These are phyloP conservation scores for Lactarius tabidus DNA, from an alignment of 768 basidiomycete species.

Conservation along the genomic window DNA sequence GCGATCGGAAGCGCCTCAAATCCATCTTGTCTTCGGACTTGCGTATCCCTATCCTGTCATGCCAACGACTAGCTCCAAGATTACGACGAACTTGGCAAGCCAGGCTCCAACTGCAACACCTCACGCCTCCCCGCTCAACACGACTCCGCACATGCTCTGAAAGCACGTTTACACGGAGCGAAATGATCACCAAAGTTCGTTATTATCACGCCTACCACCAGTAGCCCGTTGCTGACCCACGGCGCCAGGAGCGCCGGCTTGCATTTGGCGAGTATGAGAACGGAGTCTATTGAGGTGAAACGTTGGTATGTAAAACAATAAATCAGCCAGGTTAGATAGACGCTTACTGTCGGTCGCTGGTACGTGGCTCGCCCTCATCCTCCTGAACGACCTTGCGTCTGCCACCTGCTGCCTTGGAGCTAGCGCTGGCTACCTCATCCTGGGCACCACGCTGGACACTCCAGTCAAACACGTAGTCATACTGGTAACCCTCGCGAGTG, in stretches of 20 bases:
- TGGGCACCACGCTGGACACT: slow-evolving; percentile 79
- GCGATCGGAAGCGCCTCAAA: slow-evolving; percentile 18
- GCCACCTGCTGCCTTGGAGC: slow-evolving; percentile 58
- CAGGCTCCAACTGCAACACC: slow-evolving; percentile 33
- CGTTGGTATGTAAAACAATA: slow-evolving; percentile 22
- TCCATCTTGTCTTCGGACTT: slow-evolving; percentile 23
- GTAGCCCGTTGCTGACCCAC: slow-evolving; percentile 42
- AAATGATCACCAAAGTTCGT: slow-evolving; percentile 44
- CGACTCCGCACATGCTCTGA: slow-evolving; percentile 42
- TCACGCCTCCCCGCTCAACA: slow-evolving; percentile 44
- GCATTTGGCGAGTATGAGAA: slow-evolving; percentile 81
- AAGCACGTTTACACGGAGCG: slow-evolving; percentile 23
- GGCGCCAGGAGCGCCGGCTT: slow-evolving; percentile 49
- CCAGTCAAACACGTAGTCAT: slow-evolving; percentile 99
- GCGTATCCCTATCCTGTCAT: slow-evolving; percentile 36
- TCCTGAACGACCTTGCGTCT: slow-evolving; percentile 82
- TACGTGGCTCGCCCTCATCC: slow-evolving; percentile 71
- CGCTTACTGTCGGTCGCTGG: slow-evolving; percentile 79
- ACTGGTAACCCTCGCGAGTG: slow-evolving; percentile 96
- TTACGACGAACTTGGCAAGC: slow-evolving; percentile 33
- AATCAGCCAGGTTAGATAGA: slow-evolving; percentile 26
- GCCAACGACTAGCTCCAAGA: slow-evolving; percentile 39
- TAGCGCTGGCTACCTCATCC: slow-evolving; percentile 54
- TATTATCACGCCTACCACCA: slow-evolving; percentile 42
- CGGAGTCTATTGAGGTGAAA: slow-evolving; percentile 55